Evolutionary conservation across 257 asterid species (phyloP).

Genomic region (Nicotiana tabacum): DNA sequence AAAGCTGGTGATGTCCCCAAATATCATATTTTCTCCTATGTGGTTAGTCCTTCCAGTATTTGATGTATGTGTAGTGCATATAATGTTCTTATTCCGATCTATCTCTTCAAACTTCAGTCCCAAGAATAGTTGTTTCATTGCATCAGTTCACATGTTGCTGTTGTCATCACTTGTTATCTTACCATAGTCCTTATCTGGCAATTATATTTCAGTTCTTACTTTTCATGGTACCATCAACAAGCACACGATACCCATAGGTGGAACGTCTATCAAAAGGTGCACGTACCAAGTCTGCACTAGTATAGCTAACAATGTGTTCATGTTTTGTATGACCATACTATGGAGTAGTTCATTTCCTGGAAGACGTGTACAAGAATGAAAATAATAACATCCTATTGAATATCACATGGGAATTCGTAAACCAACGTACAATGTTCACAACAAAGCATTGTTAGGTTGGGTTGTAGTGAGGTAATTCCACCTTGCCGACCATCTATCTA

Average conservation of each 20-base stretch:
- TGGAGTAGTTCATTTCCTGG: neutral
- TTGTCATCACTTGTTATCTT: neutral
- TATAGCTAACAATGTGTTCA: neutral
- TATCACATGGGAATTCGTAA: neutral
- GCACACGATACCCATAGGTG: neutral
- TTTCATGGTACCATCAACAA: neutral
- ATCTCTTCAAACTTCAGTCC: neutral
- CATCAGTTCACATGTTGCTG: neutral
- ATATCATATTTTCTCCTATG: neutral
- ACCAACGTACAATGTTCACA: neutral
- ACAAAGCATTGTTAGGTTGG: neutral
- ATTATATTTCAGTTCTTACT: neutral
- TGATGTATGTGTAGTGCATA: neutral
- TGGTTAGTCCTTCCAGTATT: neutral
- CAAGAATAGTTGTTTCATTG: neutral
- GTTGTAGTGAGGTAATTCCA: neutral
- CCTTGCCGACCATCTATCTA: neutral
- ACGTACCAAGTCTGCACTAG: neutral
- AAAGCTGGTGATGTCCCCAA: neutral
- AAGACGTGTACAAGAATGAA: neutral
- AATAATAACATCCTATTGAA: neutral
- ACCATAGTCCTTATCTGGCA: neutral
- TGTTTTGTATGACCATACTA: neutral
- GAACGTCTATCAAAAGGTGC: neutral
- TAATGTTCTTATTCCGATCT: neutral